Base-by-base conservation (phyloP, 169 alveolate genomes). In the Cryptosporidium xiaoi region DNA sequence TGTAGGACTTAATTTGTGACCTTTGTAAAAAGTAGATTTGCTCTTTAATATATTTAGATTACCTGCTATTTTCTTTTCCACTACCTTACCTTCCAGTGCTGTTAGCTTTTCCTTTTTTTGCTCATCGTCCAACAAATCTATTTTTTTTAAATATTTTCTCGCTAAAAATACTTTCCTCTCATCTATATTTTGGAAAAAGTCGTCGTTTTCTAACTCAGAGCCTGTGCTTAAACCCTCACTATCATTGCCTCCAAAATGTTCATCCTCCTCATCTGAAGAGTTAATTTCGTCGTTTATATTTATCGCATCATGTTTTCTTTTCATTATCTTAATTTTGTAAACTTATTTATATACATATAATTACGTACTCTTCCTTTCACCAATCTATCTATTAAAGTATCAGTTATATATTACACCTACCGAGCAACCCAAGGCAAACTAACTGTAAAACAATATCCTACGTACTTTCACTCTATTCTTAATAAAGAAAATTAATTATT, bases 1-100 rank as follows among this genome's bases (percentile, higher is more conserved):
- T 6, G 94, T 91, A n/a, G 85, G 90, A 4, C 93, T 83, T 20
- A 71, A 71, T 27, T 91, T 91, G 58, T 91, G 94, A 20, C 94
- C 94, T 31, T 87, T 65, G 29, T 77, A 67, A 44, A 91, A 91
- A 1, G 29, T 65, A 2, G 33, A 31, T 24, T 50, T 62, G 2
- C 87, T 53, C 12, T 16, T 24, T 13, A 27, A 55, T 3, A 56
- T 56, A 20, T 60, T 62, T 40, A 77, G 20, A 48, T 31, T 77
- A 46, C 64, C 71, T 31, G 87, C 87, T 24, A 77, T 27, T 18
- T 56, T 71, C 20, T 53, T 77, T 12, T 77, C 51, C 13, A 53
- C 5, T 13, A 77, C 29, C 31, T 48, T 77, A 6, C 50, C 77
- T 36, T 77, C 87, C 44, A 77, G 44, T 1, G 3, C 20, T 16